Evolutionary conservation across 2,329 filamentous ascomycete genomes (phyloP), one percentile per base, ranked within the genome.

Genomic region (Ophiostoma quercus): DNA sequence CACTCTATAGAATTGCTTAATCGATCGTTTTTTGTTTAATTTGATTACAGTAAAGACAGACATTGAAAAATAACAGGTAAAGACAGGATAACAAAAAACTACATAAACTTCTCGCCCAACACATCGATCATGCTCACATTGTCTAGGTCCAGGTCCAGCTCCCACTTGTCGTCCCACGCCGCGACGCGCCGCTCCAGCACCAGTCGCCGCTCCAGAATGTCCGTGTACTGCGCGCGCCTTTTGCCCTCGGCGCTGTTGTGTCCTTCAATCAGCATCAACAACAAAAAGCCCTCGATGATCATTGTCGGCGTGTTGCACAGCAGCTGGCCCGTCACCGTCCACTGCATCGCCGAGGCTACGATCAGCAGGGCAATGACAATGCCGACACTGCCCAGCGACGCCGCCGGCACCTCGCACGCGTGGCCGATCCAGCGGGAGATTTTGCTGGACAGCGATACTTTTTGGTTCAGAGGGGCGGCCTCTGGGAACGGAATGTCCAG

Each of bases 281-380:
- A 66, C 67, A 76, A 67, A 66, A 76, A 76, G 4, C 74, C 73
- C 68, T 77, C 74, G 68, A 76, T 72, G 39, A 77, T 77, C 74
- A 75, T 77, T 19, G 76, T 76, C 34, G 76, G 74, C 34, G 74
- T 75, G 66, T 77, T 77, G 74, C 76, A 77, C 60, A 77, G 74
- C 54, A 77, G 72, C 70, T 77, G 76, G 32, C 76, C 76, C 2
- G 76, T 77, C 71, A 73, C 74, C 1, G 74, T 75, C 76, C 76
- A 77, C 68, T 73, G 70, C 75, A 77, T 76, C 7, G 72, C 72
- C 7, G 71, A 71, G 0, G 76, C 76, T 7, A 73, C 70, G 3
- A 70, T 54, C 9, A 77, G 54, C 32, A 57, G n/a, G 8, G 51
- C 51, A 2, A 57, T 7, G 9, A 57, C 51, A 5, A 57, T 25